phyloP scores from a whole-genome alignment of 169 alveolate genomes.

The Plasmodium gaboni region DNA sequence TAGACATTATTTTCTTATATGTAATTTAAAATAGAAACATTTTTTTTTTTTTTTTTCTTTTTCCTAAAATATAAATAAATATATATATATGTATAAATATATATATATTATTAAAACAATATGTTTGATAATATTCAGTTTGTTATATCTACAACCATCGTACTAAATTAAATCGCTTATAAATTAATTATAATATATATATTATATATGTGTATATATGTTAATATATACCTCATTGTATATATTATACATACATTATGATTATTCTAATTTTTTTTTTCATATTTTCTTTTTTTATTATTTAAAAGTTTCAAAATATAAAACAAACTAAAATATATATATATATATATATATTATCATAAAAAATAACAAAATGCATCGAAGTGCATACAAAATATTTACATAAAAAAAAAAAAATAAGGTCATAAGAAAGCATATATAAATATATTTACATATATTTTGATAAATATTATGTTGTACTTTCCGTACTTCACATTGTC shows the following conservation, averaged over 20 bases:
- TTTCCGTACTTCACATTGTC: no score
- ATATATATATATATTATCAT: background rate
- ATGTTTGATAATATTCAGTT: background rate
- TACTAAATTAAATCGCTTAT: background rate
- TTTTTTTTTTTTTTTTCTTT: constrained; percentile 17
- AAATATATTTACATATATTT: background rate
- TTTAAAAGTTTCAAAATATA: no score
- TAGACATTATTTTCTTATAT: constrained; percentile 44
- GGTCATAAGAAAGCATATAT: background rate
- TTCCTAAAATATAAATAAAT: background rate
- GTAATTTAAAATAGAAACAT: constrained; percentile 41
- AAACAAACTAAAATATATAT: background rate
- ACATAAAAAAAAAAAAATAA: constrained; percentile 13
- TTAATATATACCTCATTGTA: background rate
- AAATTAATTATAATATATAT: background rate
- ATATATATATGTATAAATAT: background rate
- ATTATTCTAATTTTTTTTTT: no score
- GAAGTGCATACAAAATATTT: constrained; percentile 25
- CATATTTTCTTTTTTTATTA: no score
- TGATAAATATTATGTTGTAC: background rate
- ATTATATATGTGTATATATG: background rate
- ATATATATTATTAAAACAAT: background rate
- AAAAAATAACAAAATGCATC: constrained; percentile 14
- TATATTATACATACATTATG: no score
- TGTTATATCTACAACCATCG: background rate